Conservation (phyloP, 768 basidiomycete genomes). For the Vararia minispora region DNA sequence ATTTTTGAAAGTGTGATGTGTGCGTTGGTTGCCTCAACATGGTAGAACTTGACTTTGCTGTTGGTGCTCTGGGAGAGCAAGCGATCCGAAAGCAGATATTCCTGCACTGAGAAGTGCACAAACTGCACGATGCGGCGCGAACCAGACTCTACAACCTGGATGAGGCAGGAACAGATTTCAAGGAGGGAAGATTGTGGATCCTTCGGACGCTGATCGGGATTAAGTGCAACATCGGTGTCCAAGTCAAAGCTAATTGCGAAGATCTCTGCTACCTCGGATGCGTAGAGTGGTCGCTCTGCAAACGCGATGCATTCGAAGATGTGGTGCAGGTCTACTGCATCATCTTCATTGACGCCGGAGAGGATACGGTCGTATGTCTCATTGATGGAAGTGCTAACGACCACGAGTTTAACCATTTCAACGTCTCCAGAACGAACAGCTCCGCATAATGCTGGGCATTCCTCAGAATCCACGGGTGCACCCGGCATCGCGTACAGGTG, state of each 20-base stretch:
- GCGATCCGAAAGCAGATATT: background rate
- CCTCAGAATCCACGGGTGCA: background rate
- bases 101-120: conserved; percentile 1
- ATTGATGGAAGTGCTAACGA: too few species aligned
- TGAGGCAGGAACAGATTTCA: conserved; percentile 1
- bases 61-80: too few species aligned
- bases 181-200: background rate
- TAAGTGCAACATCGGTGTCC: background rate
- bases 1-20: too few species aligned
- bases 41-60: too few species aligned
- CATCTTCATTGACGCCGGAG: too few species aligned
- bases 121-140: background rate
- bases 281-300: background rate
- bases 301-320: conserved; percentile 1
- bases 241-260: background rate
- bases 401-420: background rate
- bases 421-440: background rate
- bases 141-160: background rate
- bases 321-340: too few species aligned
- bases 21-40: too few species aligned
- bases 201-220: background rate
- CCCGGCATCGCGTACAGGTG: background rate
- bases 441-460: background rate
- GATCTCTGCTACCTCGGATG: conserved; percentile 1
- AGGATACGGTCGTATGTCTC: too few species aligned